Conservation (phyloP, 371 early-diverging fungal species). For the Mortierella sp. region DNA sequence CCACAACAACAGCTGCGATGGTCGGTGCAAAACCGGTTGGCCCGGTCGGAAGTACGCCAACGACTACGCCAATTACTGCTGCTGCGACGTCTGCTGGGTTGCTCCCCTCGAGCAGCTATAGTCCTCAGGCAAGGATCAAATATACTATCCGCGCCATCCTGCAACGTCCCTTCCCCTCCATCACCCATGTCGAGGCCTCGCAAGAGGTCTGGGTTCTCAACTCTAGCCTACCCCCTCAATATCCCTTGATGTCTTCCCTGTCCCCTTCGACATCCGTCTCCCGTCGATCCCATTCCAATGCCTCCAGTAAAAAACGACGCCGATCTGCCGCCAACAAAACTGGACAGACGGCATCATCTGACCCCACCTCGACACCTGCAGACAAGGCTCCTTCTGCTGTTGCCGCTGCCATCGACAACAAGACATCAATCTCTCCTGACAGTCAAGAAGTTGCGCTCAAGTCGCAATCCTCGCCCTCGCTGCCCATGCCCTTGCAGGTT, state of each 20-base stretch:
- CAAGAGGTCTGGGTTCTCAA: constrained; percentile 57
- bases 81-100: background rate
- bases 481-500: constrained; percentile 32
- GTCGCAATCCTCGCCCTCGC: constrained; percentile 6
- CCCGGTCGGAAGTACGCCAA: background rate
- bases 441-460: background rate
- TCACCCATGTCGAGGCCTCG: constrained; percentile 42
- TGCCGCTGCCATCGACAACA: background rate
- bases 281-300: background rate
- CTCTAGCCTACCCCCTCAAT: constrained; percentile 33
- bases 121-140: constrained; percentile 37
- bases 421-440: background rate
- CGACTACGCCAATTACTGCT: background rate
- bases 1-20: background rate
- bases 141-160: constrained; percentile 55
- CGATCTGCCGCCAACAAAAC: background rate
- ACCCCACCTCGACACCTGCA: background rate
- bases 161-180: constrained; percentile 43
- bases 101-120: constrained; percentile 48
- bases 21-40: constrained; percentile 12
- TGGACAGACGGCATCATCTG: background rate
- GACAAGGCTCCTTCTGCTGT: background rate
- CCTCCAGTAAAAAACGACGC: background rate
- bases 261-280: background rate
- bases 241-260: background rate